Conservation (phyloP, 805 yeast species). For the Metschnikowia gelsemii region DNA sequence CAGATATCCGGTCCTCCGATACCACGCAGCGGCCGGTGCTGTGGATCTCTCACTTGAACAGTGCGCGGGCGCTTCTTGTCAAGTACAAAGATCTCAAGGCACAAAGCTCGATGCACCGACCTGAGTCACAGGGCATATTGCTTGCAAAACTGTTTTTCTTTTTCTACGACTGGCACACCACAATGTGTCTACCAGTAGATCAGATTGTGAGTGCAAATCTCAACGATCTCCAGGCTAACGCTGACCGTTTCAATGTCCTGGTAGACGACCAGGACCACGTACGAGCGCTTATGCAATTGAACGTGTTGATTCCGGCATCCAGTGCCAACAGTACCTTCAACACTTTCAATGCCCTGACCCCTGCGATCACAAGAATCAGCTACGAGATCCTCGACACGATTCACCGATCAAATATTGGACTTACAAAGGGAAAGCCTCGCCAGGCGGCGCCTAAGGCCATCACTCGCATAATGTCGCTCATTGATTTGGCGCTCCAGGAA, state of each 20-base stretch:
- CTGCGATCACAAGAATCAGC: slow-evolving; percentile 13
- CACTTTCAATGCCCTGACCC: slow-evolving; percentile 16
- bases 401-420: slow-evolving; percentile 7
- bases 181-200: slow-evolving; percentile 17
- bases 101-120: slow-evolving; percentile 13
- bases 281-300: slow-evolving; percentile 12
- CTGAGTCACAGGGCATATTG: slow-evolving; percentile 22
- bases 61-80: slow-evolving; percentile 27
- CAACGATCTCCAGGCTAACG: slow-evolving; percentile 12
- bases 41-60: slow-evolving; percentile 29
- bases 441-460: slow-evolving; percentile 18
- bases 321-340: slow-evolving; percentile 16
- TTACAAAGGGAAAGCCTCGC: slow-evolving; percentile 5
- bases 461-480: slow-evolving; percentile 17
- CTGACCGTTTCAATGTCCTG: slow-evolving; percentile 11
- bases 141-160: slow-evolving; percentile 21
- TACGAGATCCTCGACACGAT: slow-evolving; percentile 16
- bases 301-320: slow-evolving; percentile 18
- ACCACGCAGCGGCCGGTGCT: slow-evolving; percentile 17
- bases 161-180: slow-evolving; percentile 22
- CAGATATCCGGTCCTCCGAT: slow-evolving; percentile 22
- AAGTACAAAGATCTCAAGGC: slow-evolving; percentile 23
- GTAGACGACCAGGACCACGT: slow-evolving; percentile 11
- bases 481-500: slow-evolving; percentile 17
- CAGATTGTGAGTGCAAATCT: slow-evolving; percentile 11